Percentiles rank a stretch among this genome's conserved stretches.
Conservation (phyloP, 2,329 filamentous ascomycete genomes). For the Fusarium sp. region DNA sequence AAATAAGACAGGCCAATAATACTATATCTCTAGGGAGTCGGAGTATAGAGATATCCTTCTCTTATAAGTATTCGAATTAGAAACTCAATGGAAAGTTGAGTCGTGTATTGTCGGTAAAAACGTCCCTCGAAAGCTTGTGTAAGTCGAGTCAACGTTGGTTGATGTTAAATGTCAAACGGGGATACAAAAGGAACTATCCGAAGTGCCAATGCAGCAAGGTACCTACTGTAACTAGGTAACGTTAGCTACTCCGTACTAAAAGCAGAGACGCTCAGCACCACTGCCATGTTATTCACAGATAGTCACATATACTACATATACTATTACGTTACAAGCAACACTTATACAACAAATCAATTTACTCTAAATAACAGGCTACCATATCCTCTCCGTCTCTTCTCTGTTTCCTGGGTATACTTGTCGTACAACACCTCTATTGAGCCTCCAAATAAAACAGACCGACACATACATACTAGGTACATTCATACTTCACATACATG, state of each 20-base stretch:
- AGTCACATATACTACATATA: no score
- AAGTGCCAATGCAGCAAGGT: no score
- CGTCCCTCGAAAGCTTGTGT: not conserved
- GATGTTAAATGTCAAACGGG: not conserved
- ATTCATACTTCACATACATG: conserved; percentile 1
- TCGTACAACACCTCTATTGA: conserved; percentile 22
- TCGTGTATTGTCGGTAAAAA: no score
- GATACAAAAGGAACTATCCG: not conserved
- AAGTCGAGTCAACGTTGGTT: not conserved
- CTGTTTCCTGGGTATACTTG: conserved; percentile 36
- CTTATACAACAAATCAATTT: not conserved
- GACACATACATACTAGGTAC: conserved; percentile 3
- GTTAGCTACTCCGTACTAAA: no score
- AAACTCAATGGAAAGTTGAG: no score
- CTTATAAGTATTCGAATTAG: no score
- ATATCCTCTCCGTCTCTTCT: not conserved
- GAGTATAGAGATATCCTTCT: no score
- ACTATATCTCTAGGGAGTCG: no score
- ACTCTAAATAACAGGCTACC: conserved; percentile 19
- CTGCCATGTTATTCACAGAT: no score
- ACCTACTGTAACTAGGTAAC: no score
- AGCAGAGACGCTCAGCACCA: not conserved
- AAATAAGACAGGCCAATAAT: not conserved
- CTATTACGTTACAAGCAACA: no score
- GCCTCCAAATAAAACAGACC: conserved; percentile 5